Percentiles rank a stretch among this genome's conserved stretches.
Conservation (phyloP, 2,329 filamentous ascomycete species). For the Clarireedia homoeocarpa region DNA sequence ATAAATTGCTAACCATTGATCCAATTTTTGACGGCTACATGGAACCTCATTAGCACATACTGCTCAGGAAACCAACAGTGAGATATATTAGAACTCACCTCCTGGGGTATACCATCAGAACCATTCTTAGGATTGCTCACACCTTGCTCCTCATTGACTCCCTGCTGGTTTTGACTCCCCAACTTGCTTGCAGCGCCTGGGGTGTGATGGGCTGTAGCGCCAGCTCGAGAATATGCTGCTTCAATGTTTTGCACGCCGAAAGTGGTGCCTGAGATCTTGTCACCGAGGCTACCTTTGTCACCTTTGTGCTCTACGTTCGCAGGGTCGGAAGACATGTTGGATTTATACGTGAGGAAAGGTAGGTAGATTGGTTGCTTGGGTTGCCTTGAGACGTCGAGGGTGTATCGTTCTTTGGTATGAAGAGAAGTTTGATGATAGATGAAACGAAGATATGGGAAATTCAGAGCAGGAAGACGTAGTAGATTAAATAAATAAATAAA, state of each 20-base stretch:
- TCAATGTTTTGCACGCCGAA: constrained; percentile 19
- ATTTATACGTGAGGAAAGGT: too few species aligned
- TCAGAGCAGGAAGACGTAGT: too few species aligned
- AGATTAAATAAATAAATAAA: too few species aligned
- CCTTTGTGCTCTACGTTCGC: not conserved
- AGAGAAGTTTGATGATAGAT: too few species aligned
- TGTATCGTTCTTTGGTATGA: too few species aligned
- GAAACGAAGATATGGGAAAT: too few species aligned
- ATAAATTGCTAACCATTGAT: constrained; percentile 20
- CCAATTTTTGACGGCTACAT: constrained; percentile 14
- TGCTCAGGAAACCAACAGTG: not conserved
- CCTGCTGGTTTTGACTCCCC: constrained; percentile 14
- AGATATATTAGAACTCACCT: constrained; percentile 9
- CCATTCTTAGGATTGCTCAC: constrained; percentile 17
- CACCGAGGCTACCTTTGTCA: not conserved
- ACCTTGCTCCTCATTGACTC: constrained; percentile 9
- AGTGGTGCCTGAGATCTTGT: constrained; percentile 7
- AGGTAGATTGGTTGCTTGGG: too few species aligned
- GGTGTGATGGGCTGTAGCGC: constrained; percentile 18
- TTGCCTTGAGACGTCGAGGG: too few species aligned
- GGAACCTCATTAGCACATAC: not conserved
- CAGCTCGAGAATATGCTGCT: constrained; percentile 18
- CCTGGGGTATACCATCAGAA: constrained; percentile 12
- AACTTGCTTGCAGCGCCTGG: constrained; percentile 16
- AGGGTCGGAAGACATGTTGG: not conserved